Evolutionary conservation across 805 yeast genomes (phyloP).

Genomic region (Metschnikowia orientalis): DNA sequence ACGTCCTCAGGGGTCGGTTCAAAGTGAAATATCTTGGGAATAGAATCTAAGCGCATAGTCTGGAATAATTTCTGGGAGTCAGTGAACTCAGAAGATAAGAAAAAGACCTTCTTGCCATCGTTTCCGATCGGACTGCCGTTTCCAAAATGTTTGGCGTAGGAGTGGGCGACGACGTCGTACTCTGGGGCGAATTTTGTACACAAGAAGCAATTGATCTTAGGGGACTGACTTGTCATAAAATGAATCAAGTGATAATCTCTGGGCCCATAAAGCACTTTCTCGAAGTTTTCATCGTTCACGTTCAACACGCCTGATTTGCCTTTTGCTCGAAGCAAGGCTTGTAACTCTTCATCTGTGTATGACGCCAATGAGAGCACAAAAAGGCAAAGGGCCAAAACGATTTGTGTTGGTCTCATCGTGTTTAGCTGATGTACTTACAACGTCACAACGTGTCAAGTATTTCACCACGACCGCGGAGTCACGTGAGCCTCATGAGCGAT

Average conservation of each 20-base stretch:
- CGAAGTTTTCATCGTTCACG: slow-evolving; percentile 58
- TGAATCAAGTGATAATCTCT: slow-evolving; percentile 66
- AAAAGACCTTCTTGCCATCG: slow-evolving; percentile 48
- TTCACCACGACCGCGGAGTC: no score
- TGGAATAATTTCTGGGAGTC: slow-evolving; percentile 52
- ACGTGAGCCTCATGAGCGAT: no score
- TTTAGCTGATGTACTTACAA: no score
- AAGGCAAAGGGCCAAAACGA: slow-evolving; percentile 8
- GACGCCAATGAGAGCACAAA: slow-evolving; percentile 15
- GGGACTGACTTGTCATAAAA: slow-evolving; percentile 68
- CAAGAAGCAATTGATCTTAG: slow-evolving; percentile 69
- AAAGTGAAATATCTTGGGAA: slow-evolving; percentile 71
- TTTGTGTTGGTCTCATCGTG: slow-evolving; percentile 2
- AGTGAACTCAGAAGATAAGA: slow-evolving; percentile 70
- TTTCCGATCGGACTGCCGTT: slow-evolving; percentile 22
- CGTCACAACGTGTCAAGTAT: no score
- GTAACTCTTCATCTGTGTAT: slow-evolving; percentile 15
- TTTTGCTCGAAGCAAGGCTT: slow-evolving; percentile 10
- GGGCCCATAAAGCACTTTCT: slow-evolving; percentile 52
- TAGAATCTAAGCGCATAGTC: slow-evolving; percentile 56
- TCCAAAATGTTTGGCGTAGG: slow-evolving; percentile 55
- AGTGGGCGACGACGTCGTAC: slow-evolving; percentile 53
- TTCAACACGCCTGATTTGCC: slow-evolving; percentile 11
- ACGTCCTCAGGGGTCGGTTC: slow-evolving; percentile 41
- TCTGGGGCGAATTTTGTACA: slow-evolving; percentile 71